phyloP scores from a whole-genome alignment of 305 asterid genomes.

The Fraxinus nigra region DNA sequence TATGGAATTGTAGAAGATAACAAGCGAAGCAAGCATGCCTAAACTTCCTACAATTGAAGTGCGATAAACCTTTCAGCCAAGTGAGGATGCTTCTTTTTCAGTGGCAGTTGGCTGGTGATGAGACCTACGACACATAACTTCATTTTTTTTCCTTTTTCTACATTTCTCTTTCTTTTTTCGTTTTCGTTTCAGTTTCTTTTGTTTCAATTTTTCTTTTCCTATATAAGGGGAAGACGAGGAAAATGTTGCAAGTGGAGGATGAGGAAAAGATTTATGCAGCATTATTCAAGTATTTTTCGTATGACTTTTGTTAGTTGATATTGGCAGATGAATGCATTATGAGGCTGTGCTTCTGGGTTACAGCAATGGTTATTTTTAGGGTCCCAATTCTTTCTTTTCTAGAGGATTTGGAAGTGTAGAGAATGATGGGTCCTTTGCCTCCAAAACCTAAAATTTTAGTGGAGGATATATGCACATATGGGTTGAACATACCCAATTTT shows the following conservation, averaged over 20 bases:
- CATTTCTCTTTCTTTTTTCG: background rate
- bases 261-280: background rate
- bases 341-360: background rate
- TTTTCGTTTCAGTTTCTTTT: background rate
- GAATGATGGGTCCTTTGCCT: background rate
- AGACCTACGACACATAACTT: background rate
- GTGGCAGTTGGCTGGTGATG: background rate
- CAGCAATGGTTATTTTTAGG: background rate
- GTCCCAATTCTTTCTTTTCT: background rate
- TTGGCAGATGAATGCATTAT: background rate
- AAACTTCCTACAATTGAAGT: background rate
- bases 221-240: background rate
- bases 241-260: background rate
- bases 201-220: background rate
- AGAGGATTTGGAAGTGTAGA: background rate
- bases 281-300: background rate
- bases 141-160: background rate
- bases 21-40: background rate
- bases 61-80: background rate
- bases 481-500: background rate
- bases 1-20: background rate
- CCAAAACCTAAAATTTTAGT: slow-evolving; percentile 11
- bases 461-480: background rate
- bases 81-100: background rate
- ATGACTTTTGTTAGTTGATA: background rate